Evolutionary conservation across 345 rosid genomes (phyloP).

Genomic region (Ceriops decandra): DNA sequence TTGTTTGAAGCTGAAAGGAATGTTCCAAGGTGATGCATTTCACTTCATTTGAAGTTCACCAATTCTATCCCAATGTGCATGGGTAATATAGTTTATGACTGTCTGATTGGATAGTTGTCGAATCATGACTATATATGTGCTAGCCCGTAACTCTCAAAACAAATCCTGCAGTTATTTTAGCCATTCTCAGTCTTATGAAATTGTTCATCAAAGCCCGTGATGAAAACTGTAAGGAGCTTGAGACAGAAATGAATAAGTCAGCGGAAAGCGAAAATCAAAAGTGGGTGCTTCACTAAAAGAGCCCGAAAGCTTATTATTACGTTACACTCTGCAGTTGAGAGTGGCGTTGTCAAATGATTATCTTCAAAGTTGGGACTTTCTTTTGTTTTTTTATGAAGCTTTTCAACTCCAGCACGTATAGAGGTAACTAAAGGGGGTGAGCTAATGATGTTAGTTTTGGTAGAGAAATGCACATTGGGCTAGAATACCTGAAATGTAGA

Average conservation of each 20-base stretch:
- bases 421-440: neutral
- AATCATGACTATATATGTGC: too few species aligned
- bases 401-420: neutral
- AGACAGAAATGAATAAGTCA: conserved; percentile 61
- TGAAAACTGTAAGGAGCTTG: conserved; percentile 72
- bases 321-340: conserved; percentile 20
- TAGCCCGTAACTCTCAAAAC: neutral
- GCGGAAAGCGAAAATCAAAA: conserved; percentile 47
- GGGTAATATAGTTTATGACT: too few species aligned
- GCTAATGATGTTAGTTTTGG: neutral
- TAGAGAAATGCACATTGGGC: neutral
- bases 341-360: conserved; percentile 24
- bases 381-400: too few species aligned
- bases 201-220: conserved; percentile 68
- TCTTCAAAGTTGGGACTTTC: too few species aligned
- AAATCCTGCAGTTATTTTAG: conserved; percentile 54
- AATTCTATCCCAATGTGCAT: neutral
- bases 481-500: conserved; percentile 15
- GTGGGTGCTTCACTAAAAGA: conserved; percentile 36
- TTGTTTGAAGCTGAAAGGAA: too few species aligned
- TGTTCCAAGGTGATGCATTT: too few species aligned
- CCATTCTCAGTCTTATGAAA: conserved; percentile 68
- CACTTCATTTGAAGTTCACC: neutral
- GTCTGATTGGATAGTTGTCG: too few species aligned
- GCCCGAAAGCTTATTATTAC: conserved; percentile 19